phyloP scores from a whole-genome alignment of 306 rosid species.

The cucumber (Cucumis sativus) region Cucumber_9930_V3 NC_026657.2:7169501-7170000 shows the following conservation, averaged over 20 bases:
- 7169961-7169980: background rate
- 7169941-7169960: background rate
- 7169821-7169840: background rate
- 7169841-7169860: background rate
- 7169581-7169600: conserved; percentile 94
- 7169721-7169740: background rate
- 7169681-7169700: background rate
- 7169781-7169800: background rate
- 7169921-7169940: background rate
- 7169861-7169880: background rate
- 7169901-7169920: background rate
- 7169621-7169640: conserved; percentile 56
- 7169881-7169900: background rate
- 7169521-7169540: conserved; percentile 81
- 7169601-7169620: conserved; percentile 96
- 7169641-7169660: background rate
- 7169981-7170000: background rate
- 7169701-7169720: background rate
- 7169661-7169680: background rate
- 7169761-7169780: background rate
- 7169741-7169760: background rate
- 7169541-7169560: conserved; percentile 61
- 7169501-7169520: conserved; percentile 93
- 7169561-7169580: conserved; percentile 55
- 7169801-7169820: background rate